These are phyloP conservation scores for Trichocladium antarcticum DNA, from an alignment of 495 filamentous ascomycete genomes.

Conservation along the genomic window DNA sequence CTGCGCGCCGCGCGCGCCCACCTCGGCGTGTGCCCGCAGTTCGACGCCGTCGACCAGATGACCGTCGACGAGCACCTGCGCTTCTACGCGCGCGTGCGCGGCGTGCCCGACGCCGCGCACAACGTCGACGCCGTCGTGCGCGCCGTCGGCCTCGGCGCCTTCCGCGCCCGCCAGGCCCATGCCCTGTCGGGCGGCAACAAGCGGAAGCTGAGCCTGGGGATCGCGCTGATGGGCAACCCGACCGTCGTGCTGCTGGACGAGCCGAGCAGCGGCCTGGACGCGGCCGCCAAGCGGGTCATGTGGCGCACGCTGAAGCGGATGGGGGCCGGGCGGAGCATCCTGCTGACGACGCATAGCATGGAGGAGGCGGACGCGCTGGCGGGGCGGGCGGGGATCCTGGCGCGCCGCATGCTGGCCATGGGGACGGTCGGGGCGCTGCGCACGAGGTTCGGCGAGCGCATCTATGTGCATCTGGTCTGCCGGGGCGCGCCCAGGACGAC, in stretches of 20 bases:
- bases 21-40: slow-evolving; percentile 72
- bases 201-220: slow-evolving; percentile 51
- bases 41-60: slow-evolving; percentile 59
- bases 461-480: slow-evolving; percentile 65
- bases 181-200: slow-evolving; percentile 58
- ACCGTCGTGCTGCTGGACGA: slow-evolving; percentile 63
- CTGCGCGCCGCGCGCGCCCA: slow-evolving; percentile 55
- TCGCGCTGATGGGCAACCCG: slow-evolving; percentile 67
- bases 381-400: slow-evolving; percentile 57
- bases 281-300: slow-evolving; percentile 63
- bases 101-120: slow-evolving; percentile 50
- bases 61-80: slow-evolving; percentile 57
- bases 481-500: slow-evolving; percentile 57
- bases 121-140: slow-evolving; percentile 50
- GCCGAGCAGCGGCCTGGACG: slow-evolving; percentile 58
- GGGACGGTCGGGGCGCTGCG: slow-evolving; percentile 52
- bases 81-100: slow-evolving; percentile 64
- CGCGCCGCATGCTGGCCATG: slow-evolving; percentile 59
- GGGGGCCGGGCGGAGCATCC: slow-evolving; percentile 47
- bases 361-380: slow-evolving; percentile 70
- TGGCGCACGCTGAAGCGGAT: slow-evolving; percentile 55
- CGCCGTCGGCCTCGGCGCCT: slow-evolving; percentile 50
- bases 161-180: slow-evolving; percentile 49
- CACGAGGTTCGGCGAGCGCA: slow-evolving; percentile 46
- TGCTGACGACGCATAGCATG: slow-evolving; percentile 71